Percentiles rank a stretch among this genome's conserved stretches.
Conservation (phyloP, 768 basidiomycete genomes). For the Crassisporium funariophilum region DNA sequence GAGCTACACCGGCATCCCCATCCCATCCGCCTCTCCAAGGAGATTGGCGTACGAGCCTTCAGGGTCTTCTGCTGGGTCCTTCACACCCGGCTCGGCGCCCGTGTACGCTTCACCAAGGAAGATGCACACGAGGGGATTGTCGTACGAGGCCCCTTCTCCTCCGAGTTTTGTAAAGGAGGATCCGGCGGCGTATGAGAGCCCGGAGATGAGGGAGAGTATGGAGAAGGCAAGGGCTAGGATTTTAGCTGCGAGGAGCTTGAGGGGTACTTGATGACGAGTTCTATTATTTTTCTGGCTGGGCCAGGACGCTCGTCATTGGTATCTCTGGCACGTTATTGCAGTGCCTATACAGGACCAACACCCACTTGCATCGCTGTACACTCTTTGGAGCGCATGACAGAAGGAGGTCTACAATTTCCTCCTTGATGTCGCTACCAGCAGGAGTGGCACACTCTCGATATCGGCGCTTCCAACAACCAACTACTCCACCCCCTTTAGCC, state of each 20-base stretch:
- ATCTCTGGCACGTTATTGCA: no score
- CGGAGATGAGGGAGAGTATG: conserved; percentile 73
- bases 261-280: background rate
- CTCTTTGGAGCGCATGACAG: no score
- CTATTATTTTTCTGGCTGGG: no score
- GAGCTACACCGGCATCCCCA: conserved; percentile 23
- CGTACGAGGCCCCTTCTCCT: conserved; percentile 15
- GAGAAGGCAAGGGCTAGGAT: conserved; percentile 58
- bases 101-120: conserved; percentile 14
- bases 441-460: no score
- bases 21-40: conserved; percentile 29
- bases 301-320: no score
- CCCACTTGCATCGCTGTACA: no score
- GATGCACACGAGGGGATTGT: conserved; percentile 18
- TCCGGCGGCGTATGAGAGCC: conserved; percentile 55
- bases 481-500: no score
- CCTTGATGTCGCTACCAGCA: no score
- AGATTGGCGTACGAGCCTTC: conserved; percentile 12
- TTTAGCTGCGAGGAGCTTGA: conserved; percentile 19
- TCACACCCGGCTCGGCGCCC: conserved; percentile 9
- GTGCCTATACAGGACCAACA: no score
- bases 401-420: no score
- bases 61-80: conserved; percentile 9
- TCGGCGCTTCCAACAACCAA: no score
- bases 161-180: conserved; percentile 42